These are phyloP conservation scores for Aeschynomene evenia DNA, from an alignment of 306 rosid genomes.

Conservation along the genomic window DNA sequence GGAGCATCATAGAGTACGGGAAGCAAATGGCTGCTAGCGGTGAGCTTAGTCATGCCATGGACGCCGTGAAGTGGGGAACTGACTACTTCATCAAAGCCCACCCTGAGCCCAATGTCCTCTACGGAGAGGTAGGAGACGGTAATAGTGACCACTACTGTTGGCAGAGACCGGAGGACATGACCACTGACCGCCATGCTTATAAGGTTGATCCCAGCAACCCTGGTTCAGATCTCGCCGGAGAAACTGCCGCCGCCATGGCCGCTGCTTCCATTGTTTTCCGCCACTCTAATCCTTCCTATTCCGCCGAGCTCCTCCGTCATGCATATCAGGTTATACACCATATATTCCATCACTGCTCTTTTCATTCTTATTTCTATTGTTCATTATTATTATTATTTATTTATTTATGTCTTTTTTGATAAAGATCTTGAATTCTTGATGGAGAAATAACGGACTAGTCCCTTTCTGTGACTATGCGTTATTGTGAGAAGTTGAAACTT, in stretches of 20 bases:
- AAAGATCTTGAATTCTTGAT: neutral
- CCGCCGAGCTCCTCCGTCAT: conserved; percentile 72
- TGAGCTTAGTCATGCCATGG: conserved; percentile 87
- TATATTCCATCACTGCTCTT: neutral
- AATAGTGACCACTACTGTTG: conserved; percentile 95
- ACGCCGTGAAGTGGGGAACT: conserved; percentile 93
- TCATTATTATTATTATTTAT: too few species aligned
- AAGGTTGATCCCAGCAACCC: conserved; percentile 85
- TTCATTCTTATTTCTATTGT: neutral
- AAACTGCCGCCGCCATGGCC: conserved; percentile 98
- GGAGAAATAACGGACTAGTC: neutral
- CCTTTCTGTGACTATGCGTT: neutral
- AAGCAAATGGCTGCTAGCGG: conserved; percentile 75
- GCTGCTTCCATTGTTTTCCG: conserved; percentile 96
- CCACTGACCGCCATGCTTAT: conserved; percentile 92
- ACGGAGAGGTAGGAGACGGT: conserved; percentile 99
- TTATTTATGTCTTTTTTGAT: neutral
- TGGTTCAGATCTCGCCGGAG: conserved; percentile 99
- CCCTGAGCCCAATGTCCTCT: conserved; percentile 79
- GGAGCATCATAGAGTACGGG: conserved; percentile 92
- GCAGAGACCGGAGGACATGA: conserved; percentile 99
- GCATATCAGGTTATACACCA: conserved; percentile 65
- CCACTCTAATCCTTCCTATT: conserved; percentile 70
- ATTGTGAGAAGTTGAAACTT: neutral
- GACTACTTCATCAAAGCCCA: conserved; percentile 95